These are phyloP conservation scores for Cyberlindnera sargentensis DNA, from an alignment of 805 yeast genomes.

Conservation along the genomic window DNA sequence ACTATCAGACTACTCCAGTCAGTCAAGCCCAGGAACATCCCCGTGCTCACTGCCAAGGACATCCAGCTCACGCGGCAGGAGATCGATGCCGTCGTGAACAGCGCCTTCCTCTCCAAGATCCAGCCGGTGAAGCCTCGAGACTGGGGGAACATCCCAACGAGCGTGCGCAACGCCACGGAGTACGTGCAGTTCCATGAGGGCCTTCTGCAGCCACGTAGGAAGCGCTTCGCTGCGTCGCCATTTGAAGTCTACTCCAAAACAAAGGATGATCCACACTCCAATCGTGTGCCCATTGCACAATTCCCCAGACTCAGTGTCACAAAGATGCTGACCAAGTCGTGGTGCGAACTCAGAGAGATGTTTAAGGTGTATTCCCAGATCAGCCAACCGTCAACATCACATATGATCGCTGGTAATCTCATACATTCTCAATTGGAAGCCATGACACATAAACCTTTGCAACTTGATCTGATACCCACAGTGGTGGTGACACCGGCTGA, in stretches of 20 bases:
- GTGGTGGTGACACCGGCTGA: constrained; percentile 9
- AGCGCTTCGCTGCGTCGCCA: constrained; percentile 10
- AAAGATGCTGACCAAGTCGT: constrained; percentile 44
- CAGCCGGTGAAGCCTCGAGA: not conserved
- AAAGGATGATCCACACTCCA: not conserved
- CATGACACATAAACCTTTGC: constrained; percentile 32
- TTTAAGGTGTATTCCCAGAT: constrained; percentile 46
- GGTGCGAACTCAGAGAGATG: constrained; percentile 62
- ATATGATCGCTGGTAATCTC: constrained; percentile 40
- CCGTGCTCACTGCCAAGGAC: not conserved
- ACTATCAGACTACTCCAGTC: not conserved
- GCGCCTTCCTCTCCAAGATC: not conserved
- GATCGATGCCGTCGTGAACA: not conserved
- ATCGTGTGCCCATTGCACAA: constrained; percentile 1
- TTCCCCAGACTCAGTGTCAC: constrained; percentile 50
- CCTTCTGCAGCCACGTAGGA: constrained; percentile 1
- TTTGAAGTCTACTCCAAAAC: constrained; percentile 11
- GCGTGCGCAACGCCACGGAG: not conserved
- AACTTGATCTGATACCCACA: constrained; percentile 3
- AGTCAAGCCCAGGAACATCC: not conserved
- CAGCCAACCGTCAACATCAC: constrained; percentile 27
- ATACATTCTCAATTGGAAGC: constrained; percentile 44
- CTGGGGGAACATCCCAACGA: not conserved
- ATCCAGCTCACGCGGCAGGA: constrained; percentile 4
- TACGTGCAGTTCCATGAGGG: constrained; percentile 8